A percentile compares a stretch with the other conserved stretches of the same genome.
Conservation (phyloP, 176 grass and related monocot species). For the Miscanthus lutarioriparius region DNA sequence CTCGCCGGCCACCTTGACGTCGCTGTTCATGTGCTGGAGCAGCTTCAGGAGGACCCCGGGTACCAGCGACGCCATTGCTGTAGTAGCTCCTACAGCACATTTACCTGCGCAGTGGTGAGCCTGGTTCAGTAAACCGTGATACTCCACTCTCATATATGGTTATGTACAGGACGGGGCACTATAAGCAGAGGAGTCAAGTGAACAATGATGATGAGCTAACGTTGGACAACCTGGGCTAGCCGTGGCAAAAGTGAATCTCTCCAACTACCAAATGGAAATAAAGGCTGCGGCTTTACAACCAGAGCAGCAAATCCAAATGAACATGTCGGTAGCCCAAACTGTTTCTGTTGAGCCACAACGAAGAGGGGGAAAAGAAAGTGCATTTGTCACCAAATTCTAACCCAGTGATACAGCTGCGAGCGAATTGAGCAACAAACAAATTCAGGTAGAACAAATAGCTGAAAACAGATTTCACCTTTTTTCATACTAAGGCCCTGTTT, state of each 20-base stretch:
- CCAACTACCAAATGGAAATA: slow-evolving; percentile 34
- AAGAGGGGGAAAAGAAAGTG: neutral
- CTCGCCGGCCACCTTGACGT: slow-evolving; percentile 54
- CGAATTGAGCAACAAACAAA: neutral
- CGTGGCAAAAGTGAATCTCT: slow-evolving; percentile 36
- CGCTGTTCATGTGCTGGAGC: slow-evolving; percentile 82
- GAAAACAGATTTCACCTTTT: neutral
- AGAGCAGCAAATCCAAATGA: slow-evolving; percentile 28
- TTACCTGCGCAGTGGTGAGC: slow-evolving; percentile 17
- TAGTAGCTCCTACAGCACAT: slow-evolving; percentile 23
- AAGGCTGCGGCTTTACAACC: slow-evolving; percentile 37
- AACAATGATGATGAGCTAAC: slow-evolving; percentile 1
- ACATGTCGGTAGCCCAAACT: slow-evolving; percentile 20
- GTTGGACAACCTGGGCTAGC: slow-evolving; percentile 28
- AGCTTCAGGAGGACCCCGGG: slow-evolving; percentile 89
- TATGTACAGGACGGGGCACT: neutral
- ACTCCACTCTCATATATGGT: neutral
- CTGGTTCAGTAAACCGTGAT: slow-evolving; percentile 8
- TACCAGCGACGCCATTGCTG: slow-evolving; percentile 74
- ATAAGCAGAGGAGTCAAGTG: neutral
- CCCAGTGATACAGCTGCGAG: neutral
- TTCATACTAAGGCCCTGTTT: too few species aligned
- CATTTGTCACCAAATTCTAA: slow-evolving; percentile 21
- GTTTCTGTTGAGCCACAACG: neutral
- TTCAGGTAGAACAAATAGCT: neutral